Evolutionary conservation across 164 flowering plant species (phyloP).

Genomic region (Macadamia tetraphylla): DNA sequence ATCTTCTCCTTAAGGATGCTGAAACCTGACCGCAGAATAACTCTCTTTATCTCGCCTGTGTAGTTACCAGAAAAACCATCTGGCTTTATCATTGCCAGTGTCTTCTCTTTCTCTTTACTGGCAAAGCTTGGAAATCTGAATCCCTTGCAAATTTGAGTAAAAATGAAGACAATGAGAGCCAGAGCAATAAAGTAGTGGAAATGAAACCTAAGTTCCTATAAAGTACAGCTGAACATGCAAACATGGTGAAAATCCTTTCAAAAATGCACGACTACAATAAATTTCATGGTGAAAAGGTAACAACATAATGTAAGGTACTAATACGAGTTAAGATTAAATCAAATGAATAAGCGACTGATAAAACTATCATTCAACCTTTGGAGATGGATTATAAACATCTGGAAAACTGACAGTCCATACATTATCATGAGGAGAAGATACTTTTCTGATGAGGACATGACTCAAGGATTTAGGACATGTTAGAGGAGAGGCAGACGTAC

Average conservation of each 20-base stretch:
- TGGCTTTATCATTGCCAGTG: conserved; percentile 87
- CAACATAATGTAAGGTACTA: no score
- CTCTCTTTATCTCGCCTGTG: conserved; percentile 40
- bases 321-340: no score
- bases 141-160: neutral
- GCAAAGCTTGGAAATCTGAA: conserved; percentile 32
- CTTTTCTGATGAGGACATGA: no score
- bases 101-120: conserved; percentile 36
- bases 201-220: neutral
- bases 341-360: no score
- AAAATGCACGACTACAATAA: no score
- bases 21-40: conserved; percentile 58
- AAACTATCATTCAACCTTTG: no score
- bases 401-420: no score
- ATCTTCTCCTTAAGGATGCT: conserved; percentile 37
- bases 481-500: no score
- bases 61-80: conserved; percentile 67
- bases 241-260: neutral
- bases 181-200: neutral
- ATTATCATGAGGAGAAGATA: no score
- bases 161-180: neutral
- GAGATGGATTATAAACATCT: no score
- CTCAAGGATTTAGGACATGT: no score
- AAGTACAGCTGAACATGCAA: neutral
- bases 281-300: no score